Conservation (phyloP, 2,329 filamentous ascomycete genomes). For the Arachnomyces sp. region DNA sequence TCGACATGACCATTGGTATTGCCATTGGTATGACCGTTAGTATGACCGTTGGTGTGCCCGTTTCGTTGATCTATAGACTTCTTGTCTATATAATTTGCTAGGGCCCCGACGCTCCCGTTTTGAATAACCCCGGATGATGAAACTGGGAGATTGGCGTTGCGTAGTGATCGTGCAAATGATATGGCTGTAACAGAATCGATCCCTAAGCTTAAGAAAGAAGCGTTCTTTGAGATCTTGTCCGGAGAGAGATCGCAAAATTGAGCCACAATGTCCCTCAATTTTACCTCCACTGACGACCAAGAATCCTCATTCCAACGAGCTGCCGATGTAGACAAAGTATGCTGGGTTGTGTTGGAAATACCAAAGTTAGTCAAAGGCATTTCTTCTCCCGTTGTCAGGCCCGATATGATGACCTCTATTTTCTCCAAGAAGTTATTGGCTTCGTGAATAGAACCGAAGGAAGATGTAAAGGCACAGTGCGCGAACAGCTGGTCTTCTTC, state of each 20-base stretch:
- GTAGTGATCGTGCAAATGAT: conserved; percentile 24
- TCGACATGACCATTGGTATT: neutral
- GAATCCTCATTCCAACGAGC: conserved; percentile 14
- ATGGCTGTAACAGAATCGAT: conserved; percentile 29
- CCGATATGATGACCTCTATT: conserved; percentile 24
- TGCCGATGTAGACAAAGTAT: neutral
- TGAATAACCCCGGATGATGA: conserved; percentile 30
- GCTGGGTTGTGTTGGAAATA: conserved; percentile 8
- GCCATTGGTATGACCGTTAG: neutral
- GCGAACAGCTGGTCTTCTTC: conserved; percentile 16
- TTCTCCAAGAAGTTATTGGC: conserved; percentile 24
- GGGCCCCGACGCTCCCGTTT: conserved; percentile 22
- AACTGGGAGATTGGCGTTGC: conserved; percentile 19
- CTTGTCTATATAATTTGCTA: conserved; percentile 16
- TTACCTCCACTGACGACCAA: conserved; percentile 18
- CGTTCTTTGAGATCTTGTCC: conserved; percentile 19
- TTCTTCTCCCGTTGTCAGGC: conserved; percentile 18
- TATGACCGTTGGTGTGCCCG: no score
- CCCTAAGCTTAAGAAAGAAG: conserved; percentile 27
- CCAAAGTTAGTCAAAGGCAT: conserved; percentile 19
- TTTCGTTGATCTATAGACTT: neutral
- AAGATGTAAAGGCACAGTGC: conserved; percentile 19
- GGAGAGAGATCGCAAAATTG: conserved; percentile 18
- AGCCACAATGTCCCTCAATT: conserved; percentile 17
- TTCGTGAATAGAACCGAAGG: conserved; percentile 17